These are phyloP conservation scores for Mycena haematopus DNA, from an alignment of 768 basidiomycete genomes.

Conservation along the genomic window DNA sequence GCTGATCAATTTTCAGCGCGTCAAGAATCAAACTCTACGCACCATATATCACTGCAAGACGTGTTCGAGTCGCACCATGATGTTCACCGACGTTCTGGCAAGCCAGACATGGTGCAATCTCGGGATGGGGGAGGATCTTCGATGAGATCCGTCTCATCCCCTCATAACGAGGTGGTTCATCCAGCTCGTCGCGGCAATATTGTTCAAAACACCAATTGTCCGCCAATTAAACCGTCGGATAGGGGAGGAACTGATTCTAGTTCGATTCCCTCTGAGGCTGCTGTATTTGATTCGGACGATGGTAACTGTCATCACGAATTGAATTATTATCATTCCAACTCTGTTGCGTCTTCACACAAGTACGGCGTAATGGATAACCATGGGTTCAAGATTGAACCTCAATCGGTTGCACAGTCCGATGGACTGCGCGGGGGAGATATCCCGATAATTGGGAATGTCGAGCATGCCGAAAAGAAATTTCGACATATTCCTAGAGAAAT, in stretches of 20 bases:
- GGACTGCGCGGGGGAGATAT: constrained; percentile 1
- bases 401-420: neutral
- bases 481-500: neutral
- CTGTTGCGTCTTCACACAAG: neutral
- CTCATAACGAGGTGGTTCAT: neutral
- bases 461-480: neutral
- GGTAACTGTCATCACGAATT: neutral
- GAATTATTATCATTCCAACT: neutral
- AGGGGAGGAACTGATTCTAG: neutral
- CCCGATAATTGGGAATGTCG: too few relatives aligned
- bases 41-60: too few relatives aligned
- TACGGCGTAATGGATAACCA: neutral
- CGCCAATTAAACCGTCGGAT: too few relatives aligned
- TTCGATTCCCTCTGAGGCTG: neutral
- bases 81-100: neutral
- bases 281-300: neutral
- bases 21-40: too few relatives aligned
- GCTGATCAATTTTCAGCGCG: neutral
- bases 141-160: neutral
- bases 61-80: neutral
- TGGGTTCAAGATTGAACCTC: too few relatives aligned
- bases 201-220: neutral
- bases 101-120: neutral
- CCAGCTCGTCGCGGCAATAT: too few relatives aligned
- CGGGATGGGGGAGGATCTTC: neutral